Conservation (phyloP, 768 basidiomycete species). For the Postia placenta region DNA sequence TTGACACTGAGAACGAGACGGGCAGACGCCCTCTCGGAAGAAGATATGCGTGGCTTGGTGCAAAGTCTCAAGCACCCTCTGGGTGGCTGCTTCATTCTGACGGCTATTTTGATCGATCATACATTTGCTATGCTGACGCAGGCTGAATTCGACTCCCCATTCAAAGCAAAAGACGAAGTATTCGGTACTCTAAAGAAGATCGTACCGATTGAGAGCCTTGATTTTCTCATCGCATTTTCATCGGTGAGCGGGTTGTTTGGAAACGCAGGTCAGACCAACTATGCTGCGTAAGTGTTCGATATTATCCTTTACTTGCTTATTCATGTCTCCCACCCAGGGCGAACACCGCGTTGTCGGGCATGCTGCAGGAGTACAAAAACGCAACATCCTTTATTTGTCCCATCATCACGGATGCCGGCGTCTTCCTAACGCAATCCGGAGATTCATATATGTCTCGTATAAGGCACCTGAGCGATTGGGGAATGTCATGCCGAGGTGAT, state of each 20-base stretch:
- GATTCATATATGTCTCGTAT: neutral
- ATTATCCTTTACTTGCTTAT: neutral
- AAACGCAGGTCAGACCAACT: conserved; percentile 13
- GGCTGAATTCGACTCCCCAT: conserved; percentile 7
- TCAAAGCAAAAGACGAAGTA: conserved; percentile 6
- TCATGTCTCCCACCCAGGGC: conserved; percentile 1
- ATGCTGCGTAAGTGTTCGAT: conserved; percentile 7
- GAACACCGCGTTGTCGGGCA: conserved; percentile 7
- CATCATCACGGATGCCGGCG: conserved; percentile 2
- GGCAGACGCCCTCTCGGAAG: conserved; percentile 6
- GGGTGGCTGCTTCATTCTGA: conserved; percentile 15
- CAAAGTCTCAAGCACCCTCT: conserved; percentile 5
- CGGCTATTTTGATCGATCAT: conserved; percentile 8
- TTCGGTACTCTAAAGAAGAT: conserved; percentile 6
- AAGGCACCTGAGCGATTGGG: conserved; percentile 5
- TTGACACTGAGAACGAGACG: conserved; percentile 3
- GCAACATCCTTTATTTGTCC: conserved; percentile 6
- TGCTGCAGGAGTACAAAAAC: conserved; percentile 7
- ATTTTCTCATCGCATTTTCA: conserved; percentile 17
- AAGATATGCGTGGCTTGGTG: conserved; percentile 1
- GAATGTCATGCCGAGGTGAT: conserved; percentile 8
- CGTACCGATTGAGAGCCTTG: conserved; percentile 5
- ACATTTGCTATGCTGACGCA: conserved; percentile 12
- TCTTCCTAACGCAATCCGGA: neutral
- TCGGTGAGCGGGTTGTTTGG: conserved; percentile 15